Evolutionary conservation across 495 filamentous ascomycete species (phyloP).

Genomic region (Talaromyces proteolyticus): DNA sequence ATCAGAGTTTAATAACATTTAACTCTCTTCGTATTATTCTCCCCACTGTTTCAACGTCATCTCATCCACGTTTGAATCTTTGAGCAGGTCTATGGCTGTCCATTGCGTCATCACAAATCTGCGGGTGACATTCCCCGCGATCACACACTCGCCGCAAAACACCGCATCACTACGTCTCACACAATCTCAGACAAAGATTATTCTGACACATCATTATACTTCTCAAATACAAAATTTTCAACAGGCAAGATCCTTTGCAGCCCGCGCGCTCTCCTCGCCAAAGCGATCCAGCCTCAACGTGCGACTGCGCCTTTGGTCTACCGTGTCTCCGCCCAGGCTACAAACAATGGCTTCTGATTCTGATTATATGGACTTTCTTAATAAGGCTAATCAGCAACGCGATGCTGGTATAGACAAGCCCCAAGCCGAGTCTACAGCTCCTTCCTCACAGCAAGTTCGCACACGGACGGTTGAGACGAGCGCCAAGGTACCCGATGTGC

Average conservation of each 20-base stretch:
- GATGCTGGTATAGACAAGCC: slow-evolving; percentile 29
- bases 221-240: not conserved
- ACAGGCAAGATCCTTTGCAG: too few species aligned
- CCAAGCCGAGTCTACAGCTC: slow-evolving; percentile 11
- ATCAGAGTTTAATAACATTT: too few species aligned
- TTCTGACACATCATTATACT: too few species aligned
- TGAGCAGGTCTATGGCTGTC: not conserved
- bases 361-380: slow-evolving; percentile 72
- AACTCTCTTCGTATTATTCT: too few species aligned
- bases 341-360: slow-evolving; percentile 68
- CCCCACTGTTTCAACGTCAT: too few species aligned
- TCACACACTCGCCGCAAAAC: not conserved
- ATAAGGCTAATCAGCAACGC: slow-evolving; percentile 75
- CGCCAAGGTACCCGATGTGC: slow-evolving; percentile 45
- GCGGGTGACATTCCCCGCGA: not conserved
- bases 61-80: too few species aligned
- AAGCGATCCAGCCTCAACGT: too few species aligned
- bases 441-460: slow-evolving; percentile 27
- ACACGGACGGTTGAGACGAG: slow-evolving; percentile 45
- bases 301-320: too few species aligned
- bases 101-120: not conserved
- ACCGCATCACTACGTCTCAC: too few species aligned
- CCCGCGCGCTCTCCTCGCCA: too few species aligned
- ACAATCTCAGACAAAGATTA: too few species aligned
- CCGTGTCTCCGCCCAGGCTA: too few species aligned